Percentiles rank a stretch among this genome's conserved stretches.
Evolutionary conservation across 495 filamentous ascomycete genomes (phyloP).

Genomic region (Penicillium odoratum): DNA sequence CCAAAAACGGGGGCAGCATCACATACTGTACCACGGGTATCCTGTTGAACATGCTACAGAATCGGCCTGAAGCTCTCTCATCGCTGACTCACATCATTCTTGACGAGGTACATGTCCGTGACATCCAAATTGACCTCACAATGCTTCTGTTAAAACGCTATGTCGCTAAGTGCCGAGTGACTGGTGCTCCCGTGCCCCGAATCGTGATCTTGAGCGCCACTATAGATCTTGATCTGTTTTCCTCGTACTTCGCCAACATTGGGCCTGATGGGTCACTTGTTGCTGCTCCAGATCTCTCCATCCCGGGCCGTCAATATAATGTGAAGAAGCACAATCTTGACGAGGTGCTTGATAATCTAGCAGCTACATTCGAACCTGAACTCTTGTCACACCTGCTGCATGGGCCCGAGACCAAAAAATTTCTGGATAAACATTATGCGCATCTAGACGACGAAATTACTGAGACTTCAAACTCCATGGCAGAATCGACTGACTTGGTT

Average conservation of each 20-base stretch:
- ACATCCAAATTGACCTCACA: constrained; percentile 55
- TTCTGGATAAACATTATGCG: background rate
- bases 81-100: constrained; percentile 55
- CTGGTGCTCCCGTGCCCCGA: constrained; percentile 44
- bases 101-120: constrained; percentile 63
- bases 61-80: constrained; percentile 37
- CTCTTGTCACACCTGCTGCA: constrained; percentile 2
- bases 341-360: constrained; percentile 44
- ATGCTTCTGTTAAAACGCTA: constrained; percentile 54
- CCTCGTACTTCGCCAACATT: constrained; percentile 50
- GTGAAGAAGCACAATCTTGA: constrained; percentile 55
- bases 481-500: background rate
- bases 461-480: background rate
- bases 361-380: constrained; percentile 17
- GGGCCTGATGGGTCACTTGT: constrained; percentile 26
- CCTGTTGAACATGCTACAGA: constrained; percentile 50
- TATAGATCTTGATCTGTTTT: constrained; percentile 54
- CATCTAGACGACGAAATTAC: background rate
- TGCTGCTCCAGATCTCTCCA: constrained; percentile 50
- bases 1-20: constrained; percentile 38
- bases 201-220: constrained; percentile 63
- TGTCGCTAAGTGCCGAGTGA: constrained; percentile 33
- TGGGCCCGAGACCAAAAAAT: background rate
- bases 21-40: constrained; percentile 62
- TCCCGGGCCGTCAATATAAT: constrained; percentile 58